Evolutionary conservation across 2,329 filamentous ascomycete species (phyloP), one percentile per base, ranked within the genome.

Genomic region (Ilyonectria robusta): DNA sequence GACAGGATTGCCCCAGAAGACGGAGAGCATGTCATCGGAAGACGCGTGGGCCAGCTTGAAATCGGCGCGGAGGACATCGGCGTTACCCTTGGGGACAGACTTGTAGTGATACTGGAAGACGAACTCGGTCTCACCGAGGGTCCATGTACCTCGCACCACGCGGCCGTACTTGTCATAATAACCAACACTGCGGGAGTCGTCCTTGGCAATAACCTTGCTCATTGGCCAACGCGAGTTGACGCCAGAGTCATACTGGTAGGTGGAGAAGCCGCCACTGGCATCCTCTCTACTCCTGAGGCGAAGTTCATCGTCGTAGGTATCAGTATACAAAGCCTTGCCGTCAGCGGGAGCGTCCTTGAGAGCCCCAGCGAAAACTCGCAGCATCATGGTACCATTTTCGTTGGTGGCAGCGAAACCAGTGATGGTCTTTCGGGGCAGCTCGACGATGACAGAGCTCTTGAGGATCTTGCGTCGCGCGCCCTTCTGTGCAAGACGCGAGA

Each of bases 1-100:
- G 2, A 59, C 54, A 33, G 70, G 70, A 46, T 67, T 70, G n/a
- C 70, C 70, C 70, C 70, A 71, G 21, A 71, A 71, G 2, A 71
- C 68, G 5, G 70, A 71, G 1, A 71, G 9, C 11, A 57, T 65
- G 31, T 67, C 67, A 4, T 61, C 51, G 4, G 35, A 58, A 15
- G 23, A 23, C 4, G 59, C 23, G 21, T 46, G 46, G 9, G 61
- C 37, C 4, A 54, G 42, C 40, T 63, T 71, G 50, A 62, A 71
- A 26, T 70, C 68, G 23, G 66, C 70, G 2, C 70, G 70, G 1
- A 71, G 51, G 8, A 71, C 37, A 33, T 70, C 66, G 13, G 70
- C 46, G 26, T 61, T 67, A 5, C 55, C 69, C 29, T 71, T 71
- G 8, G 70, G 68, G 0, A 33, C 51, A 10, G 59, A 23, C 47